A percentile compares a stretch with the other conserved stretches of the same genome.
phyloP scores from a whole-genome alignment of 768 basidiomycete genomes.

The Pilatotrama ljubarskyi region DNA sequence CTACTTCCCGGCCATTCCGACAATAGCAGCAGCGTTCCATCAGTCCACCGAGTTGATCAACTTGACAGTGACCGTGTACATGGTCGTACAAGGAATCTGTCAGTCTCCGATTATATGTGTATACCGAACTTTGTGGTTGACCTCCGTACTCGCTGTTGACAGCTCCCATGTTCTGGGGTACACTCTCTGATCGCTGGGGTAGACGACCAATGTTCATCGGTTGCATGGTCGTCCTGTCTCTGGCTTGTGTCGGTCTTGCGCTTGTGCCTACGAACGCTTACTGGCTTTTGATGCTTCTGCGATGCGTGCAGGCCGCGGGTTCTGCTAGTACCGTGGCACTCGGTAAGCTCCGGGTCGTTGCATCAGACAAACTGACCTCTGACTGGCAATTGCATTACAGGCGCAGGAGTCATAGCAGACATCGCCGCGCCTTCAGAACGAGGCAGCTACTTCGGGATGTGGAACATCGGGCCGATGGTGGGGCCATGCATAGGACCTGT shows the following conservation, averaged over 20 bases:
- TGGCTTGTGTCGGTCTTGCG: slow-evolving; percentile 66
- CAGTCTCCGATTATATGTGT: slow-evolving; percentile 19
- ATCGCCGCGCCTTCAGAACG: slow-evolving; percentile 72
- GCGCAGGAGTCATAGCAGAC: slow-evolving; percentile 78
- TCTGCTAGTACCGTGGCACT: slow-evolving; percentile 79
- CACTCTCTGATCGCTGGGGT: slow-evolving; percentile 65
- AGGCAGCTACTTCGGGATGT: slow-evolving; percentile 72
- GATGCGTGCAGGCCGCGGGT: slow-evolving; percentile 77
- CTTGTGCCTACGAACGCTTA: slow-evolving; percentile 59
- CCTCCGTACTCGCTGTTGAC: not conserved
- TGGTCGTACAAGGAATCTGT: slow-evolving; percentile 68
- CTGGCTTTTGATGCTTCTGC: slow-evolving; percentile 79
- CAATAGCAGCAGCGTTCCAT: slow-evolving; percentile 59
- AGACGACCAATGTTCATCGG: slow-evolving; percentile 61
- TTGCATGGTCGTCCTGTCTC: slow-evolving; percentile 61
- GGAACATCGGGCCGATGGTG: slow-evolving; percentile 65
- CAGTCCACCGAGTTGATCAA: slow-evolving; percentile 74
- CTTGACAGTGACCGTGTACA: slow-evolving; percentile 77
- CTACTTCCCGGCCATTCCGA: slow-evolving; percentile 79
- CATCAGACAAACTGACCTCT: not conserved
- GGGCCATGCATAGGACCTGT: slow-evolving; percentile 43
- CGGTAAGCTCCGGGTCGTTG: slow-evolving; percentile 39
- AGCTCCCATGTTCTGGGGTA: slow-evolving; percentile 63
- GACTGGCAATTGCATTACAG: slow-evolving; percentile 32
- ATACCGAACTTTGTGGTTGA: not conserved